A percentile compares a stretch with the other conserved stretches of the same genome.
phyloP scores from a whole-genome alignment of 306 rosid genomes.

The Prinsepia uniflora region DNA sequence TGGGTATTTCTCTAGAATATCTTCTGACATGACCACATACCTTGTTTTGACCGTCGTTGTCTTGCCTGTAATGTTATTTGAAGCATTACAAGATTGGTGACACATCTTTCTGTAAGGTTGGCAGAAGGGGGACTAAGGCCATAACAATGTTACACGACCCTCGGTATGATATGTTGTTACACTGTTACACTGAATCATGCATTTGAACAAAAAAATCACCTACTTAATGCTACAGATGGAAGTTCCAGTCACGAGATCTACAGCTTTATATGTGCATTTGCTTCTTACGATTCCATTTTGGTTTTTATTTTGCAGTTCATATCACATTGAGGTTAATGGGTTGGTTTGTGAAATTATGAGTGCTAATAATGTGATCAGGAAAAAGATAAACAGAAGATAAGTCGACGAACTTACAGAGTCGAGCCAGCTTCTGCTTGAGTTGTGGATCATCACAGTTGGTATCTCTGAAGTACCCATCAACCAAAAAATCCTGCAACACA shows the following conservation, averaged over 20 bases:
- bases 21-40: slow-evolving; percentile 91
- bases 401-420: slow-evolving; percentile 55
- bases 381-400: neutral
- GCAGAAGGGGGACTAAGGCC: no score
- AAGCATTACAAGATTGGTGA: neutral
- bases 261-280: neutral
- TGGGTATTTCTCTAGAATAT: slow-evolving; percentile 61
- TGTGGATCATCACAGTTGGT: slow-evolving; percentile 80
- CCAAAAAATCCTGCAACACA: slow-evolving; percentile 84
- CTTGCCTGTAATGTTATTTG: slow-evolving; percentile 54
- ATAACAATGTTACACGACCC: neutral
- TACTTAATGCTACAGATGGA: neutral
- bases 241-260: neutral
- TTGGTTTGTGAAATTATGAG: neutral
- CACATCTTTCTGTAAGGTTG: no score
- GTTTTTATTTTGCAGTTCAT: neutral
- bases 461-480: slow-evolving; percentile 82
- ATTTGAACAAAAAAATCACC: no score
- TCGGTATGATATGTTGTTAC: neutral
- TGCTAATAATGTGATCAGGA: neutral
- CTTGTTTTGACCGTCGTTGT: slow-evolving; percentile 90
- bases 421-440: slow-evolving; percentile 74
- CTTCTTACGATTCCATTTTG: neutral
- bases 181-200: neutral
- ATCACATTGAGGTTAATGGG: neutral